Evolutionary conservation across 352 stramenopile species (phyloP), one percentile per base, ranked within the genome.

Genomic region (Blastocystis sp.): DNA sequence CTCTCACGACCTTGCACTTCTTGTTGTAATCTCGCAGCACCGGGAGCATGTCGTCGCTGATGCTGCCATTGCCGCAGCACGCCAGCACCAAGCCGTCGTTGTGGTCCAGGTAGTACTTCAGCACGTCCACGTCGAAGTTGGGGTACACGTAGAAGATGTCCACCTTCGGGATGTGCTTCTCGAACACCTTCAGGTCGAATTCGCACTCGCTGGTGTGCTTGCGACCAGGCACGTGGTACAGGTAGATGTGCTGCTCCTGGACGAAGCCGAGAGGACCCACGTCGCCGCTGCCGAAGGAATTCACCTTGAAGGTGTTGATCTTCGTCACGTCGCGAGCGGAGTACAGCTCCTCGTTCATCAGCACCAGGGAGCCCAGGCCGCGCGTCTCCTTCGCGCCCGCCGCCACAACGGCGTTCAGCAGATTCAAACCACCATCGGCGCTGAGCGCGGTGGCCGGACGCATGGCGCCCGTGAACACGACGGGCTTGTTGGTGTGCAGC

Each of bases 291-390:
- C 74, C 74, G 42, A 84, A 84, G 52, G 74, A 84, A 45, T 84
- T 84, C 38, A 84, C 74, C 57, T 84, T 66, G 61, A 84, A 84
- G 4, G 74, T 84, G 24, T 84, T 84, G 60, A 84, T 84, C 74
- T 84, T 84, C 17, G 54, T 84, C 59, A 84, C 74, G 52, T 84
- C 74, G 61, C 74, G 74, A 11, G 74, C 74, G 17, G 74, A 84
- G 28, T 68, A 84, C n/a, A 84, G 74, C 54, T 84, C 52, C 34
- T 84, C 74, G 38, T 84, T 84, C 74, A 84, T 84, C 17, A 84
- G 54, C 57, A 84, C 74, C 38, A 84, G 57, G 1, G 74, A 70
- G 24, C 74, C 74, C 74, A 84, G 21, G 14, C 74, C 74, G 24
- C 57, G 52, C 34, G 74, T 84, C 28, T 60, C 74, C 24, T 61